Evolutionary conservation across 192 early-diverging fungal genomes (phyloP), one percentile per base, ranked within the genome.

Genomic region (Rhizophagus clarus): DNA sequence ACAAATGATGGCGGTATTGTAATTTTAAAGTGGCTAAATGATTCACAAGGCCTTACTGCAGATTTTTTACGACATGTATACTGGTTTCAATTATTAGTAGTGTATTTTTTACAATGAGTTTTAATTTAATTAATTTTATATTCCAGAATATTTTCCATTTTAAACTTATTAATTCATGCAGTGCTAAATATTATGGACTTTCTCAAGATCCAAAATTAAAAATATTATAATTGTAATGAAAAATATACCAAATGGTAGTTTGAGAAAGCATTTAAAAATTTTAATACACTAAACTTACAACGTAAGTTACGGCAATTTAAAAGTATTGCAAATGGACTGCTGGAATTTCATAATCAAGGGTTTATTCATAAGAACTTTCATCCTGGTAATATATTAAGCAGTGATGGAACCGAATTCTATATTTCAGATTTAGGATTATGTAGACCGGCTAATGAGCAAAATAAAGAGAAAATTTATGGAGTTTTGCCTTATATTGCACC

Each of bases 1-100:
- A 42, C 12, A 40, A 9, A 51, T 72, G 42, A 24, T 12, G n/a
- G 28, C 3, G 9, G n/a, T 24, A 10, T 2, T 28, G 6, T 26
- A 14, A 14, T 51, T 45, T 47, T 47, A 47, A 72, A 72, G 20
- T 10, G 3, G 20, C 7, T 47, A 47, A 20, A 49, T 28, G 6
- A 72, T 72, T 72, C 71, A 12, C 15, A 29, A 51, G 47, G n/a
- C 47, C 45, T 72, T 11, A 71, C 20, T 71, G 34, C 31, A 71
- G 22, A 22, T 10, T 71, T 71, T 42, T 71, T 71, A 31, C 6
- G 34, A 22, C 31, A 71, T 6, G 69, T 71, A n/a, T n/a, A n/a
- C n/a, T n/a, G n/a, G n/a, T n/a, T n/a, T n/a, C n/a, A n/a, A n/a
- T n/a, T n/a, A n/a, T n/a, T n/a, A n/a, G n/a, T n/a, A n/a, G n/a